Evolutionary conservation across 2,329 filamentous ascomycete genomes (phyloP), one percentile per base, ranked within the genome.

Genomic region (Penicillium sp.): DNA sequence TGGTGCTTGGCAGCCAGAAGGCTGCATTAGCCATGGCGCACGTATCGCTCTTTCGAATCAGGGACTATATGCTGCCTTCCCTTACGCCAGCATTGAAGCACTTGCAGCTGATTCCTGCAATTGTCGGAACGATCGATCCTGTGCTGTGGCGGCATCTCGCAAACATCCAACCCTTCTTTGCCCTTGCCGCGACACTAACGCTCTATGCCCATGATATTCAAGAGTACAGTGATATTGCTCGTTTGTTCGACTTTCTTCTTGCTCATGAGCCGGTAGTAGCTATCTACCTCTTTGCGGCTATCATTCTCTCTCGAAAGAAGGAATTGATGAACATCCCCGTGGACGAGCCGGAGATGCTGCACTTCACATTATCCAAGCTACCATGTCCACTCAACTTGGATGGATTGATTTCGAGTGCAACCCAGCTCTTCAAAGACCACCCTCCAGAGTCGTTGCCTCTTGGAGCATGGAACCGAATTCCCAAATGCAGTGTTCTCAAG

Each of bases 161-260:
- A 1, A 84, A 83, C 26, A 90, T 89, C 16, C 87, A 93, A 72
- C 94, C 95, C 1, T 97, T 93, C 76, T 99, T 97, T 76, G 95
- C 95, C 4, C 83, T 99, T 5, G 88, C 92, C n/a, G 93, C 92
- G 52, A 97, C 93, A 0, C 84, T 99, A 46, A 99, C 96, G 37
- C 88, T 99, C 81, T 99, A 97, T 76, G 93, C 95, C 19, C 95
- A 99, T 78, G 94, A 98, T 75, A 93, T 99, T 63, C 89, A 95
- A 76, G 88, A 89, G 45, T 97, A 97, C 74, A 86, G 86, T 64
- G 90, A 94, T 67, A 98, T 99, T 71, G 87, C 93, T 37, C 87
- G 95, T 26, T 81, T 99, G 1, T 99, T 97, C 75, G 95, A 99
- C 78, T 93, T 94, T 57, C 84, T 99, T 52, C 83, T 99, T 5